Evolutionary conservation across 192 early-diverging fungal species (phyloP).

Genomic region (Backusella westeae): DNA sequence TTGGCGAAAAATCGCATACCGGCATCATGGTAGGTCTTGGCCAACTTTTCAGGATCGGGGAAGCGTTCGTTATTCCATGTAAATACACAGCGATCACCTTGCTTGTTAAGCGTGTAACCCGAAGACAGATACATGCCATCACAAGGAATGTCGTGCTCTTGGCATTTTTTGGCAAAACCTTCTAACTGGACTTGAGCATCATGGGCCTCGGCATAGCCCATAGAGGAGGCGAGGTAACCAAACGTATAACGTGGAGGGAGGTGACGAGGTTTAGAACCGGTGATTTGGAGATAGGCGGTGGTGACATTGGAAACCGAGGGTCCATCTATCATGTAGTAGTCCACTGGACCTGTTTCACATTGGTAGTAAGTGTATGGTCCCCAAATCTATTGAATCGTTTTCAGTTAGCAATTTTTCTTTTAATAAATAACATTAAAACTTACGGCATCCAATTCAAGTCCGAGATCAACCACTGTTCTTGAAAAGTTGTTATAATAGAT

Average conservation of each 20-base stretch:
- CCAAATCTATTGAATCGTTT: slow-evolving; percentile 38
- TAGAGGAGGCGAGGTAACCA: slow-evolving; percentile 58
- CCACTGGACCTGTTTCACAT: slow-evolving; percentile 36
- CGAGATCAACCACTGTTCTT: slow-evolving; percentile 50
- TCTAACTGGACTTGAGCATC: slow-evolving; percentile 52
- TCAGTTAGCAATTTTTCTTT: background rate
- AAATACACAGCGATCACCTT: slow-evolving; percentile 55
- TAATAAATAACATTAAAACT: background rate
- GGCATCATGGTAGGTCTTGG: slow-evolving; percentile 25
- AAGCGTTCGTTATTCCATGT: slow-evolving; percentile 59
- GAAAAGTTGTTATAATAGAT: slow-evolving; percentile 56
- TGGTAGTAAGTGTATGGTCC: slow-evolving; percentile 47
- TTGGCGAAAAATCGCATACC: slow-evolving; percentile 59
- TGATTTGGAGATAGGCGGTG: slow-evolving; percentile 32
- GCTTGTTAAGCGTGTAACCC: slow-evolving; percentile 50
- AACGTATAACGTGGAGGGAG: slow-evolving; percentile 50
- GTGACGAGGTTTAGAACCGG: slow-evolving; percentile 38
- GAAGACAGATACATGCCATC: slow-evolving; percentile 59
- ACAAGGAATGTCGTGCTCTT: slow-evolving; percentile 50
- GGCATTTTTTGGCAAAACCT: slow-evolving; percentile 38
- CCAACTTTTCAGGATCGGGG: slow-evolving; percentile 46
- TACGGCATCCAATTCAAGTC: slow-evolving; percentile 36
- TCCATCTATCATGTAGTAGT: slow-evolving; percentile 44
- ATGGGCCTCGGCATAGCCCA: slow-evolving; percentile 63
- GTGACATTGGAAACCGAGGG: slow-evolving; percentile 43